Evolutionary conservation across 805 yeast species (phyloP).

Genomic region (Saccharomycopsis babjevae): DNA sequence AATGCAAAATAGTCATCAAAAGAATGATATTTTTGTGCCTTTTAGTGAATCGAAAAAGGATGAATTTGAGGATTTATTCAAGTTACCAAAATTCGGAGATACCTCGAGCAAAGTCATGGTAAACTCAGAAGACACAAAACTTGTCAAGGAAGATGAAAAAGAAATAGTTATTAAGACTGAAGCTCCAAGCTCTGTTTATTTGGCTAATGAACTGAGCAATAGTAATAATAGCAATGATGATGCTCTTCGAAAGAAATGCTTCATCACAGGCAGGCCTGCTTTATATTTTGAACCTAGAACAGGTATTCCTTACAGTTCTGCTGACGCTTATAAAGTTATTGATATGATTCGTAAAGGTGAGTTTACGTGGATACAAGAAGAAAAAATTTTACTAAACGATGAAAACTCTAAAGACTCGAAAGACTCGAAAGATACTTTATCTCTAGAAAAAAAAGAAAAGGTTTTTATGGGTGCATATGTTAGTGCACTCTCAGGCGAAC

Average conservation of each 20-base stretch:
- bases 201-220: conserved; percentile 37
- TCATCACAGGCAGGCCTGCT: conserved; percentile 70
- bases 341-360: conserved; percentile 37
- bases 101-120: conserved; percentile 24
- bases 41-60: conserved; percentile 17
- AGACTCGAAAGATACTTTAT: conserved; percentile 48
- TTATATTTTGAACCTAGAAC: conserved; percentile 79
- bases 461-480: conserved; percentile 39
- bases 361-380: conserved; percentile 36
- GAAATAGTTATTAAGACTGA: conserved; percentile 49
- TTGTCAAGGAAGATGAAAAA: conserved; percentile 28
- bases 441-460: conserved; percentile 33
- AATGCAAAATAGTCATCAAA: not conserved
- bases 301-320: conserved; percentile 78
- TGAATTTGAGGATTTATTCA: conserved; percentile 33
- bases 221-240: not conserved
- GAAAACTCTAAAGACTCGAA: conserved; percentile 34
- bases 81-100: conserved; percentile 49
- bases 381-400: not conserved
- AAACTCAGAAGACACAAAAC: not conserved
- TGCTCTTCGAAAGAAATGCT: conserved; percentile 47
- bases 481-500: conserved; percentile 27
- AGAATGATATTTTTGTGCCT: conserved; percentile 14
- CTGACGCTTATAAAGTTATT: conserved; percentile 67
- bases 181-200: conserved; percentile 64